phyloP scores from a whole-genome alignment of 2,329 filamentous ascomycete species.

The Monilinia laxa region DNA sequence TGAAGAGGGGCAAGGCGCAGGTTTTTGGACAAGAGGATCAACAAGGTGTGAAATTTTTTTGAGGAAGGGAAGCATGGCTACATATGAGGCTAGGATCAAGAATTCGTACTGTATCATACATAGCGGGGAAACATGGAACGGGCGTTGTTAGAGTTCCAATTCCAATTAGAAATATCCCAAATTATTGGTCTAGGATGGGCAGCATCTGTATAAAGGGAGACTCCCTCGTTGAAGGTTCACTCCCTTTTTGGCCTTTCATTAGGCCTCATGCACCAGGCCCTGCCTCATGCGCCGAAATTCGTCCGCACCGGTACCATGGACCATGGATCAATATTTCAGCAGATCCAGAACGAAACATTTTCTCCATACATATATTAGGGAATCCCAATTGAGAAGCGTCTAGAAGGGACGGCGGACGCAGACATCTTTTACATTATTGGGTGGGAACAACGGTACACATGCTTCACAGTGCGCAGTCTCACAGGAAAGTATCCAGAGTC shows the following conservation, averaged over 20 bases:
- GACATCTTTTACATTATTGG: neutral
- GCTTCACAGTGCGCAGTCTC: slow-evolving; percentile 13
- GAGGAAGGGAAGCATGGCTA: neutral
- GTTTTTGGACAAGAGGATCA: slow-evolving; percentile 88
- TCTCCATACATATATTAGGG: neutral
- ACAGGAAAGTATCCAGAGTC: slow-evolving; percentile 1
- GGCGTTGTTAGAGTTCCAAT: neutral
- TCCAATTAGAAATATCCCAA: neutral
- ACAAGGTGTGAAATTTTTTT: slow-evolving; percentile 96
- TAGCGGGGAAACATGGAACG: neutral
- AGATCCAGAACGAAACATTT: neutral
- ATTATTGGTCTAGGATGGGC: neutral
- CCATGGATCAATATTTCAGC: neutral
- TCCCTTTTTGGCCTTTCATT: neutral
- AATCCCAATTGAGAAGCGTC: neutral
- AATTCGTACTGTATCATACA: neutral
- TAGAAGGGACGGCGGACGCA: neutral
- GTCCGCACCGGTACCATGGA: neutral
- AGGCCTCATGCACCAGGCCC: neutral
- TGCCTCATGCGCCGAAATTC: neutral
- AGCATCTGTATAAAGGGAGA: neutral
- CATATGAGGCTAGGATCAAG: neutral
- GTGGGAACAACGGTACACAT: neutral
- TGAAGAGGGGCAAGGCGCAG: slow-evolving; percentile 89
- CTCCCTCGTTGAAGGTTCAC: neutral